phyloP scores from a whole-genome alignment of 306 rosid species.

The Sicyos baderoa region DNA sequence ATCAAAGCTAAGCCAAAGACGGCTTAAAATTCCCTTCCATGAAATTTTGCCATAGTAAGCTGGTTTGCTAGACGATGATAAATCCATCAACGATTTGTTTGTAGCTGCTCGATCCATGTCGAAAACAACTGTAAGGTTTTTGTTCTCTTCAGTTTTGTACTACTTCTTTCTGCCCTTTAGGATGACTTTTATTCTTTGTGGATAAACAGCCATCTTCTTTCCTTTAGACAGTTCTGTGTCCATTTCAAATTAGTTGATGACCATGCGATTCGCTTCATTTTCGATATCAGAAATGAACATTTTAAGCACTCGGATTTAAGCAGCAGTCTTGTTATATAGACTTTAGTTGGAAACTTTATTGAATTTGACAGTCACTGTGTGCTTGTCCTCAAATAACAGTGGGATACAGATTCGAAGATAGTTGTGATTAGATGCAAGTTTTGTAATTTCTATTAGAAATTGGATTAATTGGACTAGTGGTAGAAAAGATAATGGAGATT shows the following conservation, averaged over 20 bases:
- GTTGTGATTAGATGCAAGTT: background rate
- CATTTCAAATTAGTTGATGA: background rate
- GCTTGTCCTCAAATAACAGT: background rate
- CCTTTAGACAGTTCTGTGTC: background rate
- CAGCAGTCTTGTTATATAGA: too few relatives aligned
- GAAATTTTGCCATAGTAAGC: slow-evolving; percentile 29
- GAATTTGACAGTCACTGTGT: background rate
- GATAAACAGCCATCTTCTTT: slow-evolving; percentile 13
- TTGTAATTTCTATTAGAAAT: too few relatives aligned
- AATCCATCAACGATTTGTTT: slow-evolving; percentile 26
- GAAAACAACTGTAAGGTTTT: slow-evolving; percentile 15
- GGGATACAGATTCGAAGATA: background rate
- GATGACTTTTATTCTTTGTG: slow-evolving; percentile 22
- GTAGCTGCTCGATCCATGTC: slow-evolving; percentile 26
- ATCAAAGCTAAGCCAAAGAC: slow-evolving; percentile 75
- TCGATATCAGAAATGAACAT: background rate
- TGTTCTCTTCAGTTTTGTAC: slow-evolving; percentile 2
- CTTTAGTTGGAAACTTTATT: background rate
- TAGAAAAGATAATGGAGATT: too few relatives aligned
- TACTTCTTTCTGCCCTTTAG: slow-evolving; percentile 15
- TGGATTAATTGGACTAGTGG: too few relatives aligned
- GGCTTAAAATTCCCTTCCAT: slow-evolving; percentile 30
- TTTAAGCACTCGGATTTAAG: background rate
- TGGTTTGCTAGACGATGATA: slow-evolving; percentile 12
- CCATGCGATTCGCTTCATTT: background rate